Evolutionary conservation across 257 asterid genomes (phyloP).

Genomic region (Henckelia pumila): DNA sequence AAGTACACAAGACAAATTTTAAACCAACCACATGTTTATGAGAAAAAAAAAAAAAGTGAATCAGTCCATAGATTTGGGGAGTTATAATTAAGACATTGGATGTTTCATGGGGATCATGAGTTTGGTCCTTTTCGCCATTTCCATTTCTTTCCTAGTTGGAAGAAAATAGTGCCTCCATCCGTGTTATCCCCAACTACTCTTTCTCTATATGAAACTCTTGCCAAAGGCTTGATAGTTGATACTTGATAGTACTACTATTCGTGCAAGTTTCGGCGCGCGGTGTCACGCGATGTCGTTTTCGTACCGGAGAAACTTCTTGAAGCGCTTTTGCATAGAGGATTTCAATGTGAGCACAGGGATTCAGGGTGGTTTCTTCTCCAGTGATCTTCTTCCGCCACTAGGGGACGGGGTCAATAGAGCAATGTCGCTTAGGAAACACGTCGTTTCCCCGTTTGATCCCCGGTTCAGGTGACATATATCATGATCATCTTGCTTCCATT

Average conservation of each 20-base stretch:
- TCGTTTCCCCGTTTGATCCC: constrained; percentile 67
- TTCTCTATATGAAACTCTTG: constrained; percentile 31
- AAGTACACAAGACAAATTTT: neutral
- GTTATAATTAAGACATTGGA: neutral
- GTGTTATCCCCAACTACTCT: constrained; percentile 25
- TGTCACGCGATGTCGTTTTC: constrained; percentile 41
- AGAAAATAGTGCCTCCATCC: constrained; percentile 26
- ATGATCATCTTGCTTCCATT: neutral
- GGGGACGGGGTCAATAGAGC: constrained; percentile 69
- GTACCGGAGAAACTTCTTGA: constrained; percentile 45
- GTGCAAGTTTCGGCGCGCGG: constrained; percentile 2
- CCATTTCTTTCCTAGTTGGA: constrained; percentile 22
- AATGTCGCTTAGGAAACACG: constrained; percentile 46
- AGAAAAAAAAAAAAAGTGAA: too few relatives aligned
- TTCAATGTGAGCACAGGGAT: constrained; percentile 33
- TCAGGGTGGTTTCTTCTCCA: constrained; percentile 58
- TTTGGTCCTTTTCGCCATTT: neutral
- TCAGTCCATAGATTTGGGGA: neutral
- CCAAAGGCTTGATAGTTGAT: constrained; percentile 10
- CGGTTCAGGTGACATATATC: constrained; percentile 63
- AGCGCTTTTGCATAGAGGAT: constrained; percentile 69
- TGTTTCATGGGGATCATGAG: neutral
- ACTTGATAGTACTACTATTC: too few relatives aligned
- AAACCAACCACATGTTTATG: neutral
- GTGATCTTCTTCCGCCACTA: constrained; percentile 78